phyloP scores from a whole-genome alignment of 2,329 filamentous ascomycete species.

The Ramularia endophylla region DNA sequence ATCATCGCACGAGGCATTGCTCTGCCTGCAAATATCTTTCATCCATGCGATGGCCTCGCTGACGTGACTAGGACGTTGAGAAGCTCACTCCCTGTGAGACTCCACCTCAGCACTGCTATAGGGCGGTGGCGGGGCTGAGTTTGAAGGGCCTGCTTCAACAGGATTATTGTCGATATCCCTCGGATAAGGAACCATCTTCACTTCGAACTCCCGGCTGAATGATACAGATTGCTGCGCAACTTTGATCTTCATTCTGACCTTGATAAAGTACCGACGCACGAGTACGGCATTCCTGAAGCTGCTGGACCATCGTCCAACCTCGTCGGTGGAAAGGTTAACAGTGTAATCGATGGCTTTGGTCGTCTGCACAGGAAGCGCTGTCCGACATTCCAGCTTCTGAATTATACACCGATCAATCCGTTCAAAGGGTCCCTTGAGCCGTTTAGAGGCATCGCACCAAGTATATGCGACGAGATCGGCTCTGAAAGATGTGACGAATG shows the following conservation, averaged over 20 bases:
- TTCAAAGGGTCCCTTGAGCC: slow-evolving; percentile 9
- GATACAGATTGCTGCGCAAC: slow-evolving; percentile 11
- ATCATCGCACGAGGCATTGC: too few species aligned
- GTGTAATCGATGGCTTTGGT: slow-evolving; percentile 14
- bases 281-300: slow-evolving; percentile 15
- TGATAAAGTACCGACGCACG: slow-evolving; percentile 12
- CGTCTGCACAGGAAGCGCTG: slow-evolving; percentile 6
- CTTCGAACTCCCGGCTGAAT: slow-evolving; percentile 8
- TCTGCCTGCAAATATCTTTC: too few species aligned
- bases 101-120: too few species aligned
- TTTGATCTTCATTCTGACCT: slow-evolving; percentile 13
- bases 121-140: neutral
- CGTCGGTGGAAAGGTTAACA: slow-evolving; percentile 4
- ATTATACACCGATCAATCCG: slow-evolving; percentile 9
- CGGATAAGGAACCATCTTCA: slow-evolving; percentile 12
- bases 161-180: neutral
- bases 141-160: neutral
- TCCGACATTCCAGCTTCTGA: slow-evolving; percentile 9
- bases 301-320: slow-evolving; percentile 3
- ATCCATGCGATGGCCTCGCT: too few species aligned
- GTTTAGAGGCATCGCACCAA: slow-evolving; percentile 9
- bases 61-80: too few species aligned
- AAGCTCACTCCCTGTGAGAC: too few species aligned
- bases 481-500: slow-evolving; percentile 10
- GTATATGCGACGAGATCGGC: slow-evolving; percentile 12